These are phyloP conservation scores for Suhomyces sp. DNA, from an alignment of 805 yeast genomes.

Conservation along the genomic window DNA sequence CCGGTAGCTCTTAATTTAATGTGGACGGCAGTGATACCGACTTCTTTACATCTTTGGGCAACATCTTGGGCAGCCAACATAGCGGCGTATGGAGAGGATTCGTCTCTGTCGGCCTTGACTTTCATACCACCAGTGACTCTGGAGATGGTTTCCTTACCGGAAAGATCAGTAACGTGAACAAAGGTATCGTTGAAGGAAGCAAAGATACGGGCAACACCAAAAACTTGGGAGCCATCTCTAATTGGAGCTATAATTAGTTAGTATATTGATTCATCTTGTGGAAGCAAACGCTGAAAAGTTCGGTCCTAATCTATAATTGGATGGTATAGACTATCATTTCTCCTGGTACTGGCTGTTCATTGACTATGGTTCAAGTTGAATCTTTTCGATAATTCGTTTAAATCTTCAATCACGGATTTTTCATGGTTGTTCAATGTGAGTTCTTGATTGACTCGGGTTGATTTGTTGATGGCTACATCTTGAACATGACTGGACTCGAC, in stretches of 20 bases:
- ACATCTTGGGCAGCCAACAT: slow-evolving; percentile 99
- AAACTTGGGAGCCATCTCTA: slow-evolving; percentile 95
- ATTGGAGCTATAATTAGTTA: slow-evolving; percentile 35
- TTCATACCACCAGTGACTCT: slow-evolving; percentile 99
- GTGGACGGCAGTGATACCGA: slow-evolving; percentile 99
- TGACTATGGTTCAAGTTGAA: background rate
- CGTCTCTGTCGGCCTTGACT: slow-evolving; percentile 99
- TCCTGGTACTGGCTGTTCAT: background rate
- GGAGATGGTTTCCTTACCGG: slow-evolving; percentile 99
- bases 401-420: background rate
- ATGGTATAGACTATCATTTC: background rate
- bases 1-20: slow-evolving; percentile 99
- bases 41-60: slow-evolving; percentile 98
- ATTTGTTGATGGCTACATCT: background rate
- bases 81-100: slow-evolving; percentile 99
- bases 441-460: background rate
- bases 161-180: slow-evolving; percentile 98
- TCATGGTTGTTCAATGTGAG: background rate
- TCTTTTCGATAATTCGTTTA: background rate
- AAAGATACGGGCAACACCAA: slow-evolving; percentile 99
- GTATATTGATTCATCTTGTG: background rate
- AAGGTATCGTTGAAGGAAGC: slow-evolving; percentile 99
- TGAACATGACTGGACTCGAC: background rate
- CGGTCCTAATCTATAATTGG: background rate
- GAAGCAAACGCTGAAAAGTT: background rate